phyloP scores from a whole-genome alignment of 305 asterid species.

The Solanum hybrid region DNA sequence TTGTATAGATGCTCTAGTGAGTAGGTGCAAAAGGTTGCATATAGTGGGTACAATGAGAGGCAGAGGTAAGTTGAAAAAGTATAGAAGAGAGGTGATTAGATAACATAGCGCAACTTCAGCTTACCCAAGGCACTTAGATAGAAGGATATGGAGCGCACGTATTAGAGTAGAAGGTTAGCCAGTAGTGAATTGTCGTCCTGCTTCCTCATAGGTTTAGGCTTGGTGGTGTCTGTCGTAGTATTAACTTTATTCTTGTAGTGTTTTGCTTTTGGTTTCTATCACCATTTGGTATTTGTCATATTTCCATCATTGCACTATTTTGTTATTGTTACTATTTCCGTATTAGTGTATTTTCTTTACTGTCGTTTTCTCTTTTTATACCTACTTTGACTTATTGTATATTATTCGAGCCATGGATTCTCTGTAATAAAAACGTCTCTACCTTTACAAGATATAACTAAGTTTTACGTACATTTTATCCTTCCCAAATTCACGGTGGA shows the following conservation, averaged over 20 bases:
- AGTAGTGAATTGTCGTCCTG: neutral
- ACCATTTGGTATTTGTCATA: neutral
- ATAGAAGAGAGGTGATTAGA: neutral
- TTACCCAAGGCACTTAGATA: too few species aligned
- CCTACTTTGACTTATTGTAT: neutral
- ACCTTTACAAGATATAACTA: too few species aligned
- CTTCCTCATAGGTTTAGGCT: neutral
- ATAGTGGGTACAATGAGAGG: neutral
- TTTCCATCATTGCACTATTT: neutral
- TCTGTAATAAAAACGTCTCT: neutral
- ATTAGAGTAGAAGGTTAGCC: neutral
- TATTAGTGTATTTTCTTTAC: neutral
- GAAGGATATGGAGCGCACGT: neutral
- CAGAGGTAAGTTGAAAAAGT: too few species aligned
- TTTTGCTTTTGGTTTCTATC: neutral
- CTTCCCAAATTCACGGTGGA: neutral
- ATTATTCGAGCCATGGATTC: neutral
- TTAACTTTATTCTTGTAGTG: neutral
- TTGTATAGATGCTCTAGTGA: neutral
- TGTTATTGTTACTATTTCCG: neutral
- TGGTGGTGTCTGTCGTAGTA: neutral
- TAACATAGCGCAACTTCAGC: neutral
- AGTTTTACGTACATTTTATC: neutral
- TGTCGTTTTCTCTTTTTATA: neutral
- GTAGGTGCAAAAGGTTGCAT: neutral